These are phyloP conservation scores for Mucor velutinosus DNA, from an alignment of 371 early-diverging fungal genomes.

Conservation along the genomic window DNA sequence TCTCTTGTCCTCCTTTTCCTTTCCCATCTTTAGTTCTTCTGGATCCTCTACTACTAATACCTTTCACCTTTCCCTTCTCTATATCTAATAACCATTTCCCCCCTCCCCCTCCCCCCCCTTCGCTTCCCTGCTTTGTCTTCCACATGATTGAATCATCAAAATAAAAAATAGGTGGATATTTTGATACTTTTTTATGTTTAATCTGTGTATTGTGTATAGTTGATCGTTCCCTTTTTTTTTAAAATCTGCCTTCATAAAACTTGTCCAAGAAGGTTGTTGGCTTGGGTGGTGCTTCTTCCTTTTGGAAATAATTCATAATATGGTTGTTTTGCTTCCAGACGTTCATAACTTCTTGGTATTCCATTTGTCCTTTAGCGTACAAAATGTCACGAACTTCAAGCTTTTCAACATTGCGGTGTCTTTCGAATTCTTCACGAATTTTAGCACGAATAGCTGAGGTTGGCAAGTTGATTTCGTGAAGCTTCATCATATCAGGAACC, in stretches of 20 bases:
- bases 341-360: slow-evolving; percentile 93
- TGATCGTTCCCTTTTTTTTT: slow-evolving; percentile 4
- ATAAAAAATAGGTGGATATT: not conserved
- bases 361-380: slow-evolving; percentile 85
- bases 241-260: slow-evolving; percentile 80
- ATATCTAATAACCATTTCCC: not conserved
- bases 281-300: slow-evolving; percentile 76
- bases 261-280: slow-evolving; percentile 79
- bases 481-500: slow-evolving; percentile 81
- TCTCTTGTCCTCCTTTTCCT: not conserved
- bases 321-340: slow-evolving; percentile 95
- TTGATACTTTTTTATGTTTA: slow-evolving; percentile 2
- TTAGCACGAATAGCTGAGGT: slow-evolving; percentile 75
- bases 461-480: slow-evolving; percentile 83
- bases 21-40: not conserved
- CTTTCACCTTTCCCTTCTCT: not conserved
- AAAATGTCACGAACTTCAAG: slow-evolving; percentile 82
- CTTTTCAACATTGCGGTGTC: slow-evolving; percentile 82
- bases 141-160: not conserved
- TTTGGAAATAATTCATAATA: slow-evolving; percentile 87
- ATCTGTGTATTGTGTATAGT: not conserved
- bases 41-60: not conserved
- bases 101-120: not conserved
- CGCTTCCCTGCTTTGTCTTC: not conserved
- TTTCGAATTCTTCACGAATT: slow-evolving; percentile 92